Evolutionary conservation across 2,329 filamentous ascomycete genomes (phyloP), one percentile per base, ranked within the genome.

Genomic region (Pezicula neosporulosa): DNA sequence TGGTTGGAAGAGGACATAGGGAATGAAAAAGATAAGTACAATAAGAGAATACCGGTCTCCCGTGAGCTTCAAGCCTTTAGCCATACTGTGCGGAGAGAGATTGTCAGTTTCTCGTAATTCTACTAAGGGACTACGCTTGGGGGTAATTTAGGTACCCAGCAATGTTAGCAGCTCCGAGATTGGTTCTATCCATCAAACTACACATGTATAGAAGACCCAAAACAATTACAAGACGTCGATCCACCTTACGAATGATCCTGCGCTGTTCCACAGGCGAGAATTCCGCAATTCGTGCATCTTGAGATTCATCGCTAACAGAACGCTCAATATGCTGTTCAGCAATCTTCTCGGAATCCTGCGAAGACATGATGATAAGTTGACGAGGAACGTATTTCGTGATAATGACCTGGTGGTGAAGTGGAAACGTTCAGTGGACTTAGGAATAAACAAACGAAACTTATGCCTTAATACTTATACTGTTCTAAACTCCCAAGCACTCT

Each of bases 181-280:
- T 93, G 2, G 86, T 90, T 30, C 89, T 77, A 64, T 94, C 89
- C 82, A 93, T 89, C 53, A 93, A 71, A 57, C 81, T 86, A 60
- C 89, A 76, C 65, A 86, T 89, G 68, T 92, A 92, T 71, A 90
- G 78, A 57, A 77, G 64, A 18, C 85, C 85, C 4, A 83, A 79
- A 1, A 78, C 83, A 3, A 77, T 64, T 38, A 87, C 80, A 3
- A 88, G 72, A 2, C 85, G 81, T 28, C 75, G 72, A 68, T 95
- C 90, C 59, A 94, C 75, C 12, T 82, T 81, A 50, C 78, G 76
- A 39, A 91, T 82, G 61, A 94, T 89, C 39, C 71, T 77, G 64
- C 74, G 81, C 70, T 87, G 80, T 69, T 93, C 84, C 16, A 74
- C 68, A 0, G 75, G 75, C 1, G 80, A 77, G 67, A 86, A 84